Evolutionary conservation across 1,284 basidiomycete species (phyloP).

Genomic region (Boletellus dicymbophilus): DNA sequence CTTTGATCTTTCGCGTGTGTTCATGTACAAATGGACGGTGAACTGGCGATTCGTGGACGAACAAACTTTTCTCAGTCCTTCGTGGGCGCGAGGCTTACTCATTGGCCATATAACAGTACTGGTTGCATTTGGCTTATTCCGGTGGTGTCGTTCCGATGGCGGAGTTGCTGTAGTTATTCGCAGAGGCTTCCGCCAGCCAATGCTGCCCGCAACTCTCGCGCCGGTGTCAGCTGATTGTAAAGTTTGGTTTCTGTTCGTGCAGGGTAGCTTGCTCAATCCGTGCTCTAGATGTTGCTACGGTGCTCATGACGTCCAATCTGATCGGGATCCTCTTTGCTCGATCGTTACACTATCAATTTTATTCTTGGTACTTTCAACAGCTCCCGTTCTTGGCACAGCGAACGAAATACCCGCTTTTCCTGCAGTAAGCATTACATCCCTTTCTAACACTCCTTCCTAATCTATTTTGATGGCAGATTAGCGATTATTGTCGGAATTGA

Average conservation of each 20-base stretch:
- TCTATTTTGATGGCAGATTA: conserved; percentile 47
- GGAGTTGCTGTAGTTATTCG: conserved; percentile 57
- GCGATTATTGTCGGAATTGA: conserved; percentile 67
- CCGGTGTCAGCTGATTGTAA: conserved; percentile 62
- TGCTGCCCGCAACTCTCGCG: conserved; percentile 44
- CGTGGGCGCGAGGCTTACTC: conserved; percentile 68
- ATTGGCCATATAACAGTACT: conserved; percentile 65
- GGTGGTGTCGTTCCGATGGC: conserved; percentile 73
- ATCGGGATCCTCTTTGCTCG: conserved; percentile 92
- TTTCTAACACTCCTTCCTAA: not conserved
- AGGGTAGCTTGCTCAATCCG: conserved; percentile 8
- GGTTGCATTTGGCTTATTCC: conserved; percentile 67
- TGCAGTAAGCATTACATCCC: conserved; percentile 54
- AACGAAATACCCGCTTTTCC: conserved; percentile 58
- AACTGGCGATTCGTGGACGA: conserved; percentile 94
- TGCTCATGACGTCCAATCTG: conserved; percentile 90
- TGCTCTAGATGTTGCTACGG: conserved; percentile 70
- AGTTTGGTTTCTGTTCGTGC: conserved; percentile 22
- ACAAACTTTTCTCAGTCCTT: conserved; percentile 66
- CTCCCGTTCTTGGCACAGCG: conserved; percentile 85
- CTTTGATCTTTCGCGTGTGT: conserved; percentile 88
- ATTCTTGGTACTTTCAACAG: conserved; percentile 96
- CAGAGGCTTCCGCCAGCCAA: conserved; percentile 57
- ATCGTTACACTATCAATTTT: conserved; percentile 99
- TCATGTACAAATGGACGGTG: conserved; percentile 97